Percentiles rank a stretch among this genome's conserved stretches.
Evolutionary conservation across 2,329 filamentous ascomycete genomes (phyloP).

Genomic region (Calonectria multiphialidica): DNA sequence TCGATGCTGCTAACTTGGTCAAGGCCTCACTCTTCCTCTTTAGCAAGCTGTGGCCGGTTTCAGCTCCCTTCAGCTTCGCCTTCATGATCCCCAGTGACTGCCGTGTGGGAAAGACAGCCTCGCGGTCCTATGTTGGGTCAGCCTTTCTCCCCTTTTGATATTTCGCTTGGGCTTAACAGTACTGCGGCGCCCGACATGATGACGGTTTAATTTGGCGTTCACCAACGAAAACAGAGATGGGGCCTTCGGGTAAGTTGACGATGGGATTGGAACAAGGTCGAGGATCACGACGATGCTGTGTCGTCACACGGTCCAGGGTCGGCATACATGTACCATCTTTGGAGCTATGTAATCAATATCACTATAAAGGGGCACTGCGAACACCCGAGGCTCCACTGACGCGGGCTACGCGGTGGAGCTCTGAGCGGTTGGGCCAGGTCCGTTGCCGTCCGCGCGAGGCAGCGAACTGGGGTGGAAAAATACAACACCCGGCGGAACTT

Average conservation of each 20-base stretch:
- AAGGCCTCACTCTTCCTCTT: conserved; percentile 99
- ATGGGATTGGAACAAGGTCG: conserved; percentile 23
- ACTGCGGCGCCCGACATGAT: conserved; percentile 51
- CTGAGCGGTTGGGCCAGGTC: conserved; percentile 8
- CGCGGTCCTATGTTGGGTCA: conserved; percentile 77
- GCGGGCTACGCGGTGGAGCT: conserved; percentile 7
- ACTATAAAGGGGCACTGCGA: conserved; percentile 20
- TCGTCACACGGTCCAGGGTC: conserved; percentile 32
- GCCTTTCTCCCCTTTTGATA: conserved; percentile 1
- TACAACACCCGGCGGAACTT: conserved; percentile 27
- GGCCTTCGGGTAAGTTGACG: conserved; percentile 11
- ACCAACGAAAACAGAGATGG: not conserved
- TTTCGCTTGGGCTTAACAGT: not conserved
- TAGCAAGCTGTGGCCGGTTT: conserved; percentile 91
- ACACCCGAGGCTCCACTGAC: not conserved
- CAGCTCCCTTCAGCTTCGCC: conserved; percentile 93
- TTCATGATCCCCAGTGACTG: conserved; percentile 98
- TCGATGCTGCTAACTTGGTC: conserved; percentile 78
- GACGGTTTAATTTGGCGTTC: conserved; percentile 19
- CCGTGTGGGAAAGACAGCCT: conserved; percentile 97
- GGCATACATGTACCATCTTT: not conserved
- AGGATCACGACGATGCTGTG: conserved; percentile 6
- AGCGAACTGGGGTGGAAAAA: conserved; percentile 36
- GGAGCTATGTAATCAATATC: conserved; percentile 29
- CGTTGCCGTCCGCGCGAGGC: conserved; percentile 18